Evolutionary conservation across 208 protist species (phyloP).

Genomic region (Trypanosoma platydactyli): DNA sequence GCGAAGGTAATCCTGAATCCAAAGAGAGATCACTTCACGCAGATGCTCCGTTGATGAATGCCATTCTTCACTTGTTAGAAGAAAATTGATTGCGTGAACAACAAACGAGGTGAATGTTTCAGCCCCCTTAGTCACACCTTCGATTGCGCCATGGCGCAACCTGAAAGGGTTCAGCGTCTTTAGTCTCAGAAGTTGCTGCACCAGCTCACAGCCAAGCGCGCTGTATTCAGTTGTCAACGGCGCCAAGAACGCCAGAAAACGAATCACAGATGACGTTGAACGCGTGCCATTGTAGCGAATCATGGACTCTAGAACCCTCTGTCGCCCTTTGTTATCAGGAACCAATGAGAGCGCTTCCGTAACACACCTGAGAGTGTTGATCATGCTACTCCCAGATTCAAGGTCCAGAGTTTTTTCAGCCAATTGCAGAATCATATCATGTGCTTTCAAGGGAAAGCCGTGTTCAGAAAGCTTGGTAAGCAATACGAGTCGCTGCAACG

Average conservation of each 20-base stretch:
- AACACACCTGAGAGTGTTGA: constrained; percentile 23
- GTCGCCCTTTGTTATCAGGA: constrained; percentile 14
- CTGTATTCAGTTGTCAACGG: constrained; percentile 29
- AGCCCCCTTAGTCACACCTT: constrained; percentile 10
- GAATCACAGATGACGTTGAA: constrained; percentile 27
- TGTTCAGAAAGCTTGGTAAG: constrained; percentile 12
- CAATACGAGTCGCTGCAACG: constrained; percentile 17
- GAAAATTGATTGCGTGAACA: constrained; percentile 27
- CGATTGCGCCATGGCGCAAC: constrained; percentile 23
- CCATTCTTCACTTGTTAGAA: constrained; percentile 29
- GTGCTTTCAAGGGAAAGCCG: constrained; percentile 10
- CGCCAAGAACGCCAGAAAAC: constrained; percentile 45
- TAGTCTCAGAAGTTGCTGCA: constrained; percentile 40
- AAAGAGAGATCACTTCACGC: constrained; percentile 21
- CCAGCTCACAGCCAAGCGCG: constrained; percentile 29
- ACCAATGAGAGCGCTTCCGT: constrained; percentile 18
- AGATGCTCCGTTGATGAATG: constrained; percentile 17
- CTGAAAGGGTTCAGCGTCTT: constrained; percentile 35
- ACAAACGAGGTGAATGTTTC: constrained; percentile 25
- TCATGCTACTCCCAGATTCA: constrained; percentile 25
- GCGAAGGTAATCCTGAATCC: constrained; percentile 29
- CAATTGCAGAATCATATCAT: constrained; percentile 6
- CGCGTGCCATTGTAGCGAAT: constrained; percentile 33
- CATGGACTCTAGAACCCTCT: constrained; percentile 32
- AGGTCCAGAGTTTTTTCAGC: constrained; percentile 13